Base-by-base conservation (phyloP, 108 stramenopile species). In the Nannochloropsis gaditana region DNA sequence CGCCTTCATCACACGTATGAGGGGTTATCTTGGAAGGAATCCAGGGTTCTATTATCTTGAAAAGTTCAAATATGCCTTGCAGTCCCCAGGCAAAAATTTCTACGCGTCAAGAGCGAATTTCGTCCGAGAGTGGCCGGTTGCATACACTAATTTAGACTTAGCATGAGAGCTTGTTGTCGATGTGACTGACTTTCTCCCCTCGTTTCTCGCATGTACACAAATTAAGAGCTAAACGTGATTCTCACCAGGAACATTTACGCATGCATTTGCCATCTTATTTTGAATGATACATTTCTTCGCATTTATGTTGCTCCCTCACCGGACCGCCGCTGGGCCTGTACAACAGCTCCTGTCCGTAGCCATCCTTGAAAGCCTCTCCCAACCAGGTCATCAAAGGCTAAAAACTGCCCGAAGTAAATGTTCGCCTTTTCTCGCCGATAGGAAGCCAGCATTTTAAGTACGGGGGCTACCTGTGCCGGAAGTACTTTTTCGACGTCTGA, bases 1-100 rank as follows among this genome's bases (percentile, higher is more conserved):
- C 21, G 97, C 95, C 44, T 97, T 95, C 87, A 97, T 97, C 84
- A 94, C 93, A 21, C 92, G 95, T 21, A 85, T 95, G 84, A 83
- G 95, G 21, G 95, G 95, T 6, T 95, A 96, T 83, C 87, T 92
- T 47, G 94, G 95, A 11, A 41, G 42, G 45, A 73, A 73, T n/a
- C 59, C 59, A 5, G 59, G 59, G 15, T 73, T n/a, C n/a, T 73
- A 73, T 73, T 73, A 5, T 73, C n/a, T 73, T 15, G n/a, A 73
- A 3, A 15, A 15, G 1, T 73, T n/a, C 8, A 73, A 73, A 73
- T 15, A 73, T n/a, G 59, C 59, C 59, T 73, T 73, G n/a, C 59
- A 73, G n/a, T 73, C 59, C 15, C 59, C 59, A 2, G 59, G 19
- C 4, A 73, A 73, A 73, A n/a, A 73, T n/a, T 73, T 73, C 6